Percentiles rank a stretch among this genome's conserved stretches.
These are phyloP conservation scores for Phaffia australis DNA, from an alignment of 768 basidiomycete species.

Conservation along the genomic window DNA sequence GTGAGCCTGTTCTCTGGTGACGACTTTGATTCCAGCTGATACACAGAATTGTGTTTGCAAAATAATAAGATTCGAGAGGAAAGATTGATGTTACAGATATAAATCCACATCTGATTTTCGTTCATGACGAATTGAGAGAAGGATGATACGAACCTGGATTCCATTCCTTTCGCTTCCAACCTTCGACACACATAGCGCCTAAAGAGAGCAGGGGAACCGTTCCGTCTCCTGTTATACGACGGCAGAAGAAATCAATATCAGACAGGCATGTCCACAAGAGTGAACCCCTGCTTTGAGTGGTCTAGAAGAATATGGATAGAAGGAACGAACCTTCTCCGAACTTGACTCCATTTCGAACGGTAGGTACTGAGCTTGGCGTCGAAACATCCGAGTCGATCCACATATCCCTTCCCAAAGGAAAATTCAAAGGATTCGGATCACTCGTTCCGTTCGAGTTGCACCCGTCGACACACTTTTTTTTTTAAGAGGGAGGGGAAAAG, in stretches of 20 bases:
- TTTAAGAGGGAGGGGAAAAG: not conserved
- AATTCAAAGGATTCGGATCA: conserved; percentile 12
- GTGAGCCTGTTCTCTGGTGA: conserved; percentile 82
- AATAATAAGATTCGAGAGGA: no score
- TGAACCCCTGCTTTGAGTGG: no score
- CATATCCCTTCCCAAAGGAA: conserved; percentile 38
- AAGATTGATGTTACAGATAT: no score
- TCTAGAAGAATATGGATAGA: no score
- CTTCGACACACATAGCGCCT: conserved; percentile 93
- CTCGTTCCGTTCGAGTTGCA: conserved; percentile 15
- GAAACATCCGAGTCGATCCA: conserved; percentile 82
- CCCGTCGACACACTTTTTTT: not conserved
- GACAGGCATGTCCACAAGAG: no score
- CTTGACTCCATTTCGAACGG: conserved; percentile 70
- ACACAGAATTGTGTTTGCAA: no score
- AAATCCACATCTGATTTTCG: no score
- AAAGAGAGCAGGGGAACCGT: conserved; percentile 47
- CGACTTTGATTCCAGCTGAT: conserved; percentile 71
- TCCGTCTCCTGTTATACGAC: conserved; percentile 51
- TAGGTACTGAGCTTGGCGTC: conserved; percentile 51
- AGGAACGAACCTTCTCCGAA: conserved; percentile 57
- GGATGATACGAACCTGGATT: conserved; percentile 41
- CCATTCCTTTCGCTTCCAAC: conserved; percentile 80
- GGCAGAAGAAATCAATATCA: no score
- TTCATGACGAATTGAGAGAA: no score